Conservation (phyloP, 2,329 filamentous ascomycete genomes). For the Emergomyces africanus region DNA sequence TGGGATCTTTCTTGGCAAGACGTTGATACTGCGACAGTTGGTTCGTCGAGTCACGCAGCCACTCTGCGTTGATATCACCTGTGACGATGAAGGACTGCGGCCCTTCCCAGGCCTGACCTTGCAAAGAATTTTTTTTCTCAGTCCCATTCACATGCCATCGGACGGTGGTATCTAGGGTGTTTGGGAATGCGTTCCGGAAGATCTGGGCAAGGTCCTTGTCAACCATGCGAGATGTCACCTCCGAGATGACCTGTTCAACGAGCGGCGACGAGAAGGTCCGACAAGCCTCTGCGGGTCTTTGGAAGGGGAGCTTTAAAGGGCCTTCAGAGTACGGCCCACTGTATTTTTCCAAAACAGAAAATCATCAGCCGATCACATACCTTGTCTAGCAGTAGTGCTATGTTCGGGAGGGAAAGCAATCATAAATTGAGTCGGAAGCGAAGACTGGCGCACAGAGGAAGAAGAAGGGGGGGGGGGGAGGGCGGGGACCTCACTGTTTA, state of each 20-base stretch:
- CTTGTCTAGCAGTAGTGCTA: no score
- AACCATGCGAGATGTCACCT: constrained; percentile 66
- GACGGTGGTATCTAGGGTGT: constrained; percentile 79
- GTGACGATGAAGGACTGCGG: constrained; percentile 89
- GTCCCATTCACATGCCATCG: constrained; percentile 67
- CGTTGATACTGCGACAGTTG: constrained; percentile 83
- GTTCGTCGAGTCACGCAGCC: constrained; percentile 86
- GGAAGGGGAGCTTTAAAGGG: constrained; percentile 67
- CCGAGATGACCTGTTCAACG: constrained; percentile 76
- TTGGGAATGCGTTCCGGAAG: constrained; percentile 92
- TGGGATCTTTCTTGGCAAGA: constrained; percentile 67
- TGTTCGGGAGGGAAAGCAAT: no score
- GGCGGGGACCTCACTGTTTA: constrained; percentile 13
- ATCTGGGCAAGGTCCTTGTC: constrained; percentile 81
- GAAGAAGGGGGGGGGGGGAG: no score
- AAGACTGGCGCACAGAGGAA: neutral
- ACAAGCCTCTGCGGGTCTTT: constrained; percentile 67
- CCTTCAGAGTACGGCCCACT: constrained; percentile 72
- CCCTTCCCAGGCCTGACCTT: constrained; percentile 61
- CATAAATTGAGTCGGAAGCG: constrained; percentile 14
- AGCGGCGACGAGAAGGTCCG: constrained; percentile 78
- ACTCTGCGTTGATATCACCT: constrained; percentile 85
- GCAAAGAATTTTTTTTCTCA: constrained; percentile 31
- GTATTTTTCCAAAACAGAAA: neutral
- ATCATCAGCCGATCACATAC: neutral